Base-by-base conservation (phyloP, 2,329 filamentous ascomycete genomes). In the Biscogniauxia marginata region DNA sequence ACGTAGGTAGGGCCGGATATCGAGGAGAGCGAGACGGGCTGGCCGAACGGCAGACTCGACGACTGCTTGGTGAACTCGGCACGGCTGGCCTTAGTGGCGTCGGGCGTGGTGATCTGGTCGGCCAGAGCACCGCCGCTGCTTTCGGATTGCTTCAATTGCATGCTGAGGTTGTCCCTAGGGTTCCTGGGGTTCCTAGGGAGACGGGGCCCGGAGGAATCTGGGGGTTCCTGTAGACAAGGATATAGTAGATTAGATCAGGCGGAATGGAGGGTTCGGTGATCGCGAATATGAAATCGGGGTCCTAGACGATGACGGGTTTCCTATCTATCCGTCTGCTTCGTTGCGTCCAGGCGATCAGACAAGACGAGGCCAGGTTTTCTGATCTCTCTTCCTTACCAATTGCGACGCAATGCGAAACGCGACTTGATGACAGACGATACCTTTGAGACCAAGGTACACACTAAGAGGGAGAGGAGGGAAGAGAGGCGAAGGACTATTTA, bases 1-100 rank as follows among this genome's bases (percentile, higher is more conserved):
- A 93, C 84, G 76, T 99, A 99, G 54, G 90, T 95, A 64, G 93
- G 90, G 16, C 93, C 95, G 58, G 84, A 87, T 73, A 98, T 90
- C 66, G 82, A 78, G 30, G 80, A 73, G 57, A 85, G 73, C 21
- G 80, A 59, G 46, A 85, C 78, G 52, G 74, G 72, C 71, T 84
- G 79, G 60, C 83, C 83, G 52, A 85, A 84, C 18, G 83, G 82
- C 20, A 85, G 74, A 56, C 74, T 81, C 45, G 82, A 79, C 24
- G 82, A 83, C 63, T 76, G 57, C 64, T 73, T 75, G 61, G 70
- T 71, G 63, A 76, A 75, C 56, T 69, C 65, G 62, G 65, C 64
- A 50, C 69, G 64, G 7, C 68, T 58, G 23, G 65, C 63, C 49
- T 67, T 66, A 34, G 30, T 39, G 30, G 68, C 62, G 54, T 72